Evolutionary conservation across 2,329 filamentous ascomycete species (phyloP).

Genomic region (Bimuria novae-zelandiae): DNA sequence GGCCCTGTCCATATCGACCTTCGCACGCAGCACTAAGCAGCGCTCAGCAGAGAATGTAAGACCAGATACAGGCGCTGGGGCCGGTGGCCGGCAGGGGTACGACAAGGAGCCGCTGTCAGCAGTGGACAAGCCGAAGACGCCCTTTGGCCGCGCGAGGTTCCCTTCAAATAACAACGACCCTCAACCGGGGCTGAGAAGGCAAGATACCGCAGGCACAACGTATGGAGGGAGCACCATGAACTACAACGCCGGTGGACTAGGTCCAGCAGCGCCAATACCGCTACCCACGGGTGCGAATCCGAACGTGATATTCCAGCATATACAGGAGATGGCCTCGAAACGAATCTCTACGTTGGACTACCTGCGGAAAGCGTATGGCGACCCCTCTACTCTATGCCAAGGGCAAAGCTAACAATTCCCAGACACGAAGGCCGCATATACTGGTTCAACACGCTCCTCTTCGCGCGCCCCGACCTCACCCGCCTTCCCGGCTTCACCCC

Average conservation of each 20-base stretch:
- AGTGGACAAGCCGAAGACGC: slow-evolving; percentile 41
- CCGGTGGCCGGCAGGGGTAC: slow-evolving; percentile 19
- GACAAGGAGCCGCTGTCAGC: slow-evolving; percentile 40
- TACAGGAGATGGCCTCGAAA: slow-evolving; percentile 88
- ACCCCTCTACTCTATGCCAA: neutral
- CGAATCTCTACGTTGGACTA: slow-evolving; percentile 94
- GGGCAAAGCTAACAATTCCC: slow-evolving; percentile 17
- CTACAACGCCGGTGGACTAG: slow-evolving; percentile 27
- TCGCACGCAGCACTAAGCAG: slow-evolving; percentile 40
- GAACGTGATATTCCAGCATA: slow-evolving; percentile 63
- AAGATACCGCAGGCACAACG: slow-evolving; percentile 24
- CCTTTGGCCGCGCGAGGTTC: slow-evolving; percentile 38
- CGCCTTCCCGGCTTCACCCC: slow-evolving; percentile 85
- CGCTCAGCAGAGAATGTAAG: slow-evolving; percentile 43
- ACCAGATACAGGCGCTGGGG: slow-evolving; percentile 14
- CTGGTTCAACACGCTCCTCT: slow-evolving; percentile 98
- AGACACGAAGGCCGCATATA: slow-evolving; percentile 94
- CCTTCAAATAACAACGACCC: slow-evolving; percentile 36
- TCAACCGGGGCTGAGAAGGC: slow-evolving; percentile 19
- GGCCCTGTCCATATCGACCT: slow-evolving; percentile 46
- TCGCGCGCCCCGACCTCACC: slow-evolving; percentile 78
- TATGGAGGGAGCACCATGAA: slow-evolving; percentile 7
- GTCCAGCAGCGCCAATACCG: slow-evolving; percentile 34
- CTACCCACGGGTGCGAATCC: slow-evolving; percentile 53
- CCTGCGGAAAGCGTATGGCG: slow-evolving; percentile 81